Evolutionary conservation across 192 early-diverging fungal species (phyloP), one percentile per base, ranked within the genome.

Genomic region (Funneliformis geosporum): DNA sequence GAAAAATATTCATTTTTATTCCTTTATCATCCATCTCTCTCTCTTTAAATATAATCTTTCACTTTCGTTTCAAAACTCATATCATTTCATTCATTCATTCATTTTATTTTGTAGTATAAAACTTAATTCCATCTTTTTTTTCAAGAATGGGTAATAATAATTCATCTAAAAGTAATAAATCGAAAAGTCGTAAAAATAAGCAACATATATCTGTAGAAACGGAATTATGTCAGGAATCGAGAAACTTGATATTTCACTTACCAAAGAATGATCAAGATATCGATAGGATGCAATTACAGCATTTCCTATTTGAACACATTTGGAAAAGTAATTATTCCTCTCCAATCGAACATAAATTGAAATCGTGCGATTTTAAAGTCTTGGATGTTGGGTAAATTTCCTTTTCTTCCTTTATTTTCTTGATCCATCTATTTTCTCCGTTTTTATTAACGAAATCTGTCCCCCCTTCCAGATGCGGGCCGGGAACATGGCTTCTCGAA

Each of bases 241-340:
- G 16, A 55, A 55, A 55, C 16, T 55, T 7, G 7, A 0, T 1
- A 55, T 55, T 55, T 21, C 50, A 68, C 28, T 40, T 68, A 28
- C 66, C 66, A 33, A 25, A 40, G 18, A 68, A 28, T 68, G 39
- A 68, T 33, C 28, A 68, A 40, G 66, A 68, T 21, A 68, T 68
- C 27, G 66, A 68, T n/a, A 28, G 66, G 9, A 28, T 68, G 39
- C 66, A 68, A 27, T 39, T 68, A 40, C 66, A 68, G n/a, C 66
- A 68, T 33, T 68, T 68, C 21, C n/a, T 68, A 16, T 27, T 68
- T 16, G 16, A 68, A 40, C 66, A 68, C 28, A 40, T 68, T 39
- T 68, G 66, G 66, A 0, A 68, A 18, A n/a, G n/a, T 68, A 38
- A 55, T 55, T 68, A 68, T 27, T 68, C 66, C 2, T 28, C 66